Conservation (phyloP, 139 green algal species). For the Bryopsis sp. region DNA sequence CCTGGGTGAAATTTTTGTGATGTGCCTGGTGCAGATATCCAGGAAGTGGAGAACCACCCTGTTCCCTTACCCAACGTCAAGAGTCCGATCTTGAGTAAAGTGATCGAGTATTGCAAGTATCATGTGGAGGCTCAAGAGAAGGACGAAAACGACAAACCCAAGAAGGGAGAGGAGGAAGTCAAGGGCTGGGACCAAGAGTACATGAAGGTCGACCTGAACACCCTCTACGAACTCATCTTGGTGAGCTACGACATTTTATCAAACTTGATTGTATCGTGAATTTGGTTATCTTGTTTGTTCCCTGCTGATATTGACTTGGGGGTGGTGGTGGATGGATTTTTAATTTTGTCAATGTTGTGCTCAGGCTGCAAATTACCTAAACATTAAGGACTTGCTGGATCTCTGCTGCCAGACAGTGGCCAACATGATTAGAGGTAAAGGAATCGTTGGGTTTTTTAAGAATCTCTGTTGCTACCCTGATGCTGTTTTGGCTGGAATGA, state of each 20-base stretch:
- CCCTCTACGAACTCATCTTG: slow-evolving; percentile 98
- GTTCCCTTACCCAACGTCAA: slow-evolving; percentile 83
- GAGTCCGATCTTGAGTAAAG: slow-evolving; percentile 40
- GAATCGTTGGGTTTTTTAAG: slow-evolving; percentile 4
- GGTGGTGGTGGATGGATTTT: not conserved
- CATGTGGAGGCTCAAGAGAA: slow-evolving; percentile 81
- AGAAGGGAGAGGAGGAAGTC: slow-evolving; percentile 81
- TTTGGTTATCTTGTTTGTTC: slow-evolving; percentile 7
- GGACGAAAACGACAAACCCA: slow-evolving; percentile 49
- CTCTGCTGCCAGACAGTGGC: slow-evolving; percentile 95
- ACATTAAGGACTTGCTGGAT: slow-evolving; percentile 98
- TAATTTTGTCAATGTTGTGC: not conserved
- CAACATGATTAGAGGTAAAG: slow-evolving; percentile 91
- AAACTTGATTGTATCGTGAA: not conserved
- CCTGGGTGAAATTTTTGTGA: slow-evolving; percentile 21
- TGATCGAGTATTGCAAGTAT: slow-evolving; percentile 96
- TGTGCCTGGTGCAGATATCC: slow-evolving; percentile 34
- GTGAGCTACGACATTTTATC: slow-evolving; percentile 25
- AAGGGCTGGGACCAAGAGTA: slow-evolving; percentile 89
- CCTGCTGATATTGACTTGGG: not conserved
- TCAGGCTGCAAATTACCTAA: slow-evolving; percentile 97
- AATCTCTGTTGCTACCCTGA: not conserved
- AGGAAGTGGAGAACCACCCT: slow-evolving; percentile 36
- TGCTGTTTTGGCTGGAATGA: not conserved
- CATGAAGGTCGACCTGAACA: slow-evolving; percentile 92